Base-by-base conservation (phyloP, 768 basidiomycete species). In the Mycena leptocephala region DNA sequence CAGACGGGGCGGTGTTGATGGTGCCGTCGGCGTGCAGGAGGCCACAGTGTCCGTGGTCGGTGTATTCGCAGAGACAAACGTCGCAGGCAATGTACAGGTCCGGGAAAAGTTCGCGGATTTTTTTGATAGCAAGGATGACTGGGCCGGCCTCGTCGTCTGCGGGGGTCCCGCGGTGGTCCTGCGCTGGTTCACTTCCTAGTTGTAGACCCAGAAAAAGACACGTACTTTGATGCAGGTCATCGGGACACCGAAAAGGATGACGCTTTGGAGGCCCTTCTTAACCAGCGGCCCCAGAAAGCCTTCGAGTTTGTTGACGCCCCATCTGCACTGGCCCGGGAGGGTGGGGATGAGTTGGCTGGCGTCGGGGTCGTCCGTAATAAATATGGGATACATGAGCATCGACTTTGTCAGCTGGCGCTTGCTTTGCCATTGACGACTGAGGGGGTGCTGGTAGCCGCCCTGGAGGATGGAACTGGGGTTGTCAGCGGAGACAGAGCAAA, bases 11-110 rank as follows among this genome's bases (percentile, higher is more conserved):
- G 41, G 93, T 93, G 84, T 95, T 88, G 84, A 99, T 95, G 4
- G 93, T 93, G 16, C 94, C 93, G 79, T 97, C 95, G 2, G 81
- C 55, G 78, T 95, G 84, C 46, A 97, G 89, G 56, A 95, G 81
- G 30, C 98, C 98, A 80, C 98, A 99, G 85, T 99, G 98, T 0
- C 98, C 98, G 79, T 99, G 98, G 62, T 96, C 95, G 11, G 98
- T 99, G 89, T 99, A 99, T 86, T 99, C 98, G 89, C 98, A 99
- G n/a, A 99, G 92, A 83, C 98, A 99, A 24, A 99, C 98, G 81
- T 99, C 98, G 81, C 93, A 92, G 0, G 97, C 95, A 81, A 99
- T 94, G 87, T 97, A 96, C 28, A 99, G 87, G 8, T 89, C 82
- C 0, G 98, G 98, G 87, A 93, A 99, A 75, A 95, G 90, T 1